Percentiles rank a stretch among this genome's conserved stretches.
These are phyloP conservation scores for Kondoa subrosea DNA, from an alignment of 768 basidiomycete species.

Conservation along the genomic window DNA sequence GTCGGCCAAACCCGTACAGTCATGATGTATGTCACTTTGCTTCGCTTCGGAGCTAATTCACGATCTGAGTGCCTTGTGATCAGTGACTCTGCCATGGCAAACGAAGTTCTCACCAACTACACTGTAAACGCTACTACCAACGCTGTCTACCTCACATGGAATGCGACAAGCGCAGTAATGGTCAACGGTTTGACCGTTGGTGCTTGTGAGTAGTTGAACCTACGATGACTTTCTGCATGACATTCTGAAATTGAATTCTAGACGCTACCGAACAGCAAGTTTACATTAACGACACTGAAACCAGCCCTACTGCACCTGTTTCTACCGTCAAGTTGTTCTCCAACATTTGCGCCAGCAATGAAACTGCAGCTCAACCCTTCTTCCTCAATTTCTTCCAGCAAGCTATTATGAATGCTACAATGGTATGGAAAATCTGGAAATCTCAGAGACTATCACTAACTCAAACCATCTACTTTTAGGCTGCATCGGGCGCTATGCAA, in stretches of 20 bases:
- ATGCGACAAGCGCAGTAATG: neutral
- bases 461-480: neutral
- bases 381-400: neutral
- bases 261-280: neutral
- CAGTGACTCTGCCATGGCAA: neutral
- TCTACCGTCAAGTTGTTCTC: constrained; percentile 1
- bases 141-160: neutral
- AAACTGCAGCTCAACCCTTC: neutral
- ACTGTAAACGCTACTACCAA: neutral
- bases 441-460: neutral
- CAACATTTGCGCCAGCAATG: constrained; percentile 3
- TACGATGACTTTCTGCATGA: neutral
- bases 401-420: neutral
- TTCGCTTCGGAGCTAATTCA: neutral
- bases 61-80: neutral
- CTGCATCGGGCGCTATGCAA: neutral
- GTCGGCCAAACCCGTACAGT: neutral
- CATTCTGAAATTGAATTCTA: neutral
- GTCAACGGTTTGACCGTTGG: neutral
- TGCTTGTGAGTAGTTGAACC: neutral
- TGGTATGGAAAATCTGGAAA: neutral
- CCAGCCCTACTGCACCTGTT: neutral
- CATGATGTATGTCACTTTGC: neutral
- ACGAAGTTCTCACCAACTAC: neutral
- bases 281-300: constrained; percentile 3